These are phyloP conservation scores for Areca catechu DNA, from an alignment of 176 grass and related monocot genomes.

Conservation along the genomic window DNA sequence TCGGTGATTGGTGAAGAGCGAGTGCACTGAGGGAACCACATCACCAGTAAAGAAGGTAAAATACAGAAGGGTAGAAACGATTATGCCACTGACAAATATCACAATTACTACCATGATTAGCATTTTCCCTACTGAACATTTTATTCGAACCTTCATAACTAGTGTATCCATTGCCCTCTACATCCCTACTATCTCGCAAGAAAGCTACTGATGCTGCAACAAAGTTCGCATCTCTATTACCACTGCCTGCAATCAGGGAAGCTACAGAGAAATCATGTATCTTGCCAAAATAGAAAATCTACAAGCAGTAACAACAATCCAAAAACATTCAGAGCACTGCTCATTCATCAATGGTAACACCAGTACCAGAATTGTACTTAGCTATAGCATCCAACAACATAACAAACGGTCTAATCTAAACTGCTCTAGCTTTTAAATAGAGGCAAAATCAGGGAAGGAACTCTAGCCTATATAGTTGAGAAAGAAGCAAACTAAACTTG, in stretches of 20 bases:
- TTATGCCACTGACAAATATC: slow-evolving; percentile 33
- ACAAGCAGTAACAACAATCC: too few species aligned
- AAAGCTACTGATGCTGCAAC: too few species aligned
- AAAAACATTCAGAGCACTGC: background rate
- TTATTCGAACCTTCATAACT: slow-evolving; percentile 14
- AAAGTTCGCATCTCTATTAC: too few species aligned
- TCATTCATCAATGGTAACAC: background rate
- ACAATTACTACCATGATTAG: slow-evolving; percentile 18
- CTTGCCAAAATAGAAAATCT: too few species aligned
- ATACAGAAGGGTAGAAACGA: slow-evolving; percentile 29
- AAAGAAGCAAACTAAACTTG: slow-evolving; percentile 8
- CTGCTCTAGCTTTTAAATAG: slow-evolving; percentile 21
- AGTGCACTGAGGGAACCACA: background rate
- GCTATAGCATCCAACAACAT: slow-evolving; percentile 5
- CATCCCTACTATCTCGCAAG: too few species aligned
- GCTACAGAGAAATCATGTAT: too few species aligned
- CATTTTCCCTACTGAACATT: slow-evolving; percentile 12
- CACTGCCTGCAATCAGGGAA: too few species aligned
- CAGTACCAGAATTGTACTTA: slow-evolving; percentile 10
- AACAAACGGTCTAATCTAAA: background rate
- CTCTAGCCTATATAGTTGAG: background rate
- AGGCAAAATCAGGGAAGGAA: slow-evolving; percentile 6
- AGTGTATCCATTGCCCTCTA: background rate
- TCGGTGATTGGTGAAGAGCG: too few species aligned
- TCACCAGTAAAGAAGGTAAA: slow-evolving; percentile 31